These are phyloP conservation scores for Tylopilus sp. DNA, from an alignment of 768 basidiomycete genomes.

Conservation along the genomic window DNA sequence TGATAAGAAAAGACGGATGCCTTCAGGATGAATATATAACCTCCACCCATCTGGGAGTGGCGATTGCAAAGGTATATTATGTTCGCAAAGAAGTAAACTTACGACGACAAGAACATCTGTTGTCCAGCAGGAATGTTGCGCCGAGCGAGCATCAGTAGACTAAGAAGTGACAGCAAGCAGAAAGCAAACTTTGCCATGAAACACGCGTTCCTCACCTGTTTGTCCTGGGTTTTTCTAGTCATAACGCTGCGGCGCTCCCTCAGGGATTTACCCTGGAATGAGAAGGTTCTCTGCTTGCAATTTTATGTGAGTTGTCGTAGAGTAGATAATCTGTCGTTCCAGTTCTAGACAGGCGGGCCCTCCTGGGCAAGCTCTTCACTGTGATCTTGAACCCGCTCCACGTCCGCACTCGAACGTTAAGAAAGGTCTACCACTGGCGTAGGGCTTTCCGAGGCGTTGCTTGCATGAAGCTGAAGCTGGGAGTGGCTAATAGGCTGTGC, in stretches of 20 bases:
- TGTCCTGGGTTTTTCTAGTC: background rate
- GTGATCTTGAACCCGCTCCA: background rate
- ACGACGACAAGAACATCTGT: constrained; percentile 7
- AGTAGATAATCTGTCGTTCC: background rate
- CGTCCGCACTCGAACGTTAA: background rate
- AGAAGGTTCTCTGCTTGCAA: background rate
- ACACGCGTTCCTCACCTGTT: too few species aligned
- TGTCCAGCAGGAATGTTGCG: constrained; percentile 7
- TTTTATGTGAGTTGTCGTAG: background rate
- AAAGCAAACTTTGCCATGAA: too few species aligned
- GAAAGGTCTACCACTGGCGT: background rate
- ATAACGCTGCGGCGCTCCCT: constrained; percentile 11
- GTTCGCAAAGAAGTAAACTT: background rate
- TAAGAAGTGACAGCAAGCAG: background rate
- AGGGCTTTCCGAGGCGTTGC: background rate
- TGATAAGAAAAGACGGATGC: constrained; percentile 12
- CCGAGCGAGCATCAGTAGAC: background rate
- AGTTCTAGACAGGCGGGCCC: background rate
- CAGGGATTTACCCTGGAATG: constrained; percentile 3
- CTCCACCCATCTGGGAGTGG: constrained; percentile 2
- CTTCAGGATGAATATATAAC: constrained; percentile 13
- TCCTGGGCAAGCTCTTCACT: too few species aligned
- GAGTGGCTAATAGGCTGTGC: background rate
- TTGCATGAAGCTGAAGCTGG: background rate
- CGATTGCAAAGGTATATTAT: background rate